Base-by-base conservation (phyloP, 768 basidiomycete species). In the Mycena kentingensis region DNA sequence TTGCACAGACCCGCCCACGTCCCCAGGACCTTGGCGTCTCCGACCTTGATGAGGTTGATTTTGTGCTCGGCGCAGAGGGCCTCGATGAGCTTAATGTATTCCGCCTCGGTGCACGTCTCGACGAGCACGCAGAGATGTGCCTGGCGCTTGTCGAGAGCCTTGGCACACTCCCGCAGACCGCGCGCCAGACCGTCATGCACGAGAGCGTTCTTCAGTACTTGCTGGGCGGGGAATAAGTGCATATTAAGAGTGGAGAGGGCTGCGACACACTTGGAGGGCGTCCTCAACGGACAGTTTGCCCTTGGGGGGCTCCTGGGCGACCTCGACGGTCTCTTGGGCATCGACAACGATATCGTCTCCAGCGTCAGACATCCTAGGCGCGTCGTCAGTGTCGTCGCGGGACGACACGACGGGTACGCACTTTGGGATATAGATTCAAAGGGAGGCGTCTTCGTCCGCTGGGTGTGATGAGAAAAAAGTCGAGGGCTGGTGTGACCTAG, bases 31-130 rank as follows among this genome's bases (percentile, higher is more conserved):
- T 99, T 99, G 67, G 93, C 89, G 73, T 98, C 96, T 65, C 91
- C 91, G 62, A 95, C 92, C 78, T 98, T 98, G 91, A 99, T 98
- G 60, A 99, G 79, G 81, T 94, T 93, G 79, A 98, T 98, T 76
- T 95, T 96, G 86, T 98, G 95, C 79, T 97, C 94, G 58, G 93
- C 90, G 71, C 96, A 98, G 69, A 99, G 93, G 45, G 96, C 96
- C 78, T 98, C 95, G 63, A 99, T 97, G 79, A 99, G 92, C 81
- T 98, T 98, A 85, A 97, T 91, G 83, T 99, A 98, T 77, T 98
- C 96, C 62, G 95, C 91, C 78, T 98, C 96, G 47, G 90, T 94
- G 82, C 94, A 97, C 51, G 93, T 93, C 85, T 99, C 96, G 70
- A 98, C 95, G 66, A 99, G 88, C 56, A 99, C 95, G 76, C 96